A percentile compares a stretch with the other conserved stretches of the same genome.
phyloP scores from a whole-genome alignment of 2,329 filamentous ascomycete genomes.

The Paecilomyces variotii region DNA sequence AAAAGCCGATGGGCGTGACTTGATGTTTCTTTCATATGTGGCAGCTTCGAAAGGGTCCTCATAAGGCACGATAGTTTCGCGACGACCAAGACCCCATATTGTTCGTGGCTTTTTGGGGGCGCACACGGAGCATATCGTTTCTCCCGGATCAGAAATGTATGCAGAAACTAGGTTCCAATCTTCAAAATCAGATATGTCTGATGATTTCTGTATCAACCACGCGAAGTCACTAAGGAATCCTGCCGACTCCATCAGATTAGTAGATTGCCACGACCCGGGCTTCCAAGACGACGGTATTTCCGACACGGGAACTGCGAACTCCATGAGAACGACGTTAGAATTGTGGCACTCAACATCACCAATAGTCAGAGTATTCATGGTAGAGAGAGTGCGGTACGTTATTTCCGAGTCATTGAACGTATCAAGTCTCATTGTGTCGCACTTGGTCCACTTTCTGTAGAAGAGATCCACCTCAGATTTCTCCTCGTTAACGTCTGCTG shows the following conservation, averaged over 20 bases:
- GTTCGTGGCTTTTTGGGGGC: conserved; percentile 24
- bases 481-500: conserved; percentile 16
- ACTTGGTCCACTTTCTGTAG: conserved; percentile 20
- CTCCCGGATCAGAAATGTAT: conserved; percentile 4
- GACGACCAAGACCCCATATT: conserved; percentile 23
- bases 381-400: conserved; percentile 13
- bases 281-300: conserved; percentile 10
- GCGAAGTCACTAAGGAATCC: conserved; percentile 17
- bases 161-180: conserved; percentile 18
- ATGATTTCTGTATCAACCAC: conserved; percentile 26
- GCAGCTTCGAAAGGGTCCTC: conserved; percentile 47
- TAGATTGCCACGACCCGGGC: conserved; percentile 17
- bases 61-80: conserved; percentile 31
- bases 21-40: conserved; percentile 43
- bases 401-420: conserved; percentile 12
- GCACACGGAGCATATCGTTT: conserved; percentile 19
- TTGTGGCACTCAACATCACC: conserved; percentile 18
- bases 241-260: conserved; percentile 18
- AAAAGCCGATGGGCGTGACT: conserved; percentile 39
- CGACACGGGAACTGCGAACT: conserved; percentile 14
- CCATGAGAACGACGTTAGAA: conserved; percentile 23
- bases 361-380: conserved; percentile 8
- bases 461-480: conserved; percentile 18
- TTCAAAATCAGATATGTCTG: conserved; percentile 15
- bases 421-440: conserved; percentile 13